Evolutionary conservation across 2,329 filamentous ascomycete genomes (phyloP).

Genomic region (Juglanconis juglandina): DNA sequence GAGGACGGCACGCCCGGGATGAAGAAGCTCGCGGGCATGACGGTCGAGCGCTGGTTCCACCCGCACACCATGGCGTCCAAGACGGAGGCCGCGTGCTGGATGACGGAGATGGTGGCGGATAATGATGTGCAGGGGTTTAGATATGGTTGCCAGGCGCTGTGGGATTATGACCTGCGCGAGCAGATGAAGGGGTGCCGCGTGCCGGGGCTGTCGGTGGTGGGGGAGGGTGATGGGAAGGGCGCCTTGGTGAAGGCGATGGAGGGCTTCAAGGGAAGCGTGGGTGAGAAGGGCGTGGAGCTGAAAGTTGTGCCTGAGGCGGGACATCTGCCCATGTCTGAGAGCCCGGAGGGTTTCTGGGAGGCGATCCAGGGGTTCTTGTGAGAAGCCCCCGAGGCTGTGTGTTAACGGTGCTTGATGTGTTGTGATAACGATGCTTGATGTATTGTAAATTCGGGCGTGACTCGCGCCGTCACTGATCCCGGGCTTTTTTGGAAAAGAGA

Average conservation of each 20-base stretch:
- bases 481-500: background rate
- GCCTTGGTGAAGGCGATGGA: slow-evolving; percentile 78
- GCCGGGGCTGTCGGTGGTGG: slow-evolving; percentile 67
- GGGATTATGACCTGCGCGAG: slow-evolving; percentile 64
- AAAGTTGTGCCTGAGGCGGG: slow-evolving; percentile 67
- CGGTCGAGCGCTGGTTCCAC: slow-evolving; percentile 78
- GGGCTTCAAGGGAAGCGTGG: slow-evolving; percentile 61
- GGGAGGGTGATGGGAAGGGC: slow-evolving; percentile 66
- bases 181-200: slow-evolving; percentile 52
- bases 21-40: slow-evolving; percentile 62
- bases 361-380: slow-evolving; percentile 58
- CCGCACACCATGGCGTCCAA: slow-evolving; percentile 44
- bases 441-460: background rate
- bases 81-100: slow-evolving; percentile 46
- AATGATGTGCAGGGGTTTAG: slow-evolving; percentile 71
- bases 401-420: background rate
- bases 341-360: slow-evolving; percentile 63
- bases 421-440: background rate
- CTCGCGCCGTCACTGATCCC: background rate
- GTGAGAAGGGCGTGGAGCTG: slow-evolving; percentile 53
- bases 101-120: slow-evolving; percentile 64
- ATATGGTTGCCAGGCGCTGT: slow-evolving; percentile 66
- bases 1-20: slow-evolving; percentile 56
- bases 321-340: slow-evolving; percentile 82
- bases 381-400: background rate